Base-by-base conservation (phyloP, 148 eudicot species). In the Arctostaphylos glauca region DNA sequence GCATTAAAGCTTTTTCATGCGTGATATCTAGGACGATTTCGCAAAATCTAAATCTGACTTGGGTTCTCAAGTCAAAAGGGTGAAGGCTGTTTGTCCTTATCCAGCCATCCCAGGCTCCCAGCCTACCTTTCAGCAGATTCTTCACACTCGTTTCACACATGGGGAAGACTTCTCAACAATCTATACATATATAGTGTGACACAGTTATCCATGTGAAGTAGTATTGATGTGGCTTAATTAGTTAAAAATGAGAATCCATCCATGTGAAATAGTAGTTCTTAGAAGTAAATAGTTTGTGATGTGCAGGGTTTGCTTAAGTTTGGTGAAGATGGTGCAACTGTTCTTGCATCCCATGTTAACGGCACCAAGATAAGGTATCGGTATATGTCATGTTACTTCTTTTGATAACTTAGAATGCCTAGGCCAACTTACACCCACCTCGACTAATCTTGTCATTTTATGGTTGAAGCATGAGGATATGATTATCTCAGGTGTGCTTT, bases 291-390 rank as follows among this genome's bases (percentile, higher is more conserved):
- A 66, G 16, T 19, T 16, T 21, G 25, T 55, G 64, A 19, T 54
- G 50, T 10, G 15, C 90, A 95, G 98, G 98, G 98, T 67, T 87
- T 92, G 89, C 87, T 95, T 18, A 91, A 85, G 90, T 91, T 93
- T 60, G 85, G 76, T 77, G 97, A 92, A 81, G 93, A 94, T 59
- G 97, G 97, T 52, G 91, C 87, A 2, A 90, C 90, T 5, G 85
- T 67, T 78, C 53, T 94, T 79, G 87, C 91, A 68, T 90, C 97
- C 5, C 87, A 92, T 70, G 80, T 90, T 50, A 87, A 92, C 85
- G 93, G 92, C 62, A 79, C 85, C 72, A 86, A 89, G 81, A 85
- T 93, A 84, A 79, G 89, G 96, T 92, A 87, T 82, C 53, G 55
- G 56, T 25, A 23, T 44, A 47, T 6, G 7, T 38, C 31, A 52